Base-by-base conservation (phyloP, 2,329 filamentous ascomycete species). In the Zasmidium citrigriseum region DNA sequence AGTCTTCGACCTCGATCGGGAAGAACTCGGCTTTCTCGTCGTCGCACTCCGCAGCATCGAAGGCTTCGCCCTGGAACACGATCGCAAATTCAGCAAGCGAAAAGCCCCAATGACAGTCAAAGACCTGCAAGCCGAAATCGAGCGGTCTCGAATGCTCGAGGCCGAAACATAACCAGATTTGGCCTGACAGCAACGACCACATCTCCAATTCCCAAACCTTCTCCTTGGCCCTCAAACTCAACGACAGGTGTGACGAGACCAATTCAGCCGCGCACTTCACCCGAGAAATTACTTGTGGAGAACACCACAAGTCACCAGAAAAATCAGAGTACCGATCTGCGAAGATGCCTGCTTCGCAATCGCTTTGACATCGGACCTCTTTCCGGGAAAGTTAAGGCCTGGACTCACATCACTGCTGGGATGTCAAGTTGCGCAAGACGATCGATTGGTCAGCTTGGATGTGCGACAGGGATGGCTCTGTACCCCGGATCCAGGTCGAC, bases 1-100 rank as follows among this genome's bases (percentile, higher is more conserved):
- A 75, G 91, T 98, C 0, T 98, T 98, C 73, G 95, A 99, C 74
- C 90, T 95, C 7, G 93, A 97, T 68, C 83, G 95, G 52, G 95
- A 99, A 78, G 92, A 96, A 72, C 80, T 99, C 34, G 95, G 95
- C 0, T 98, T 98, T 67, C 76, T 98, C 58, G 92, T 96, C 2
- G 90, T 97, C 11, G 92, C 83, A 0, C 85, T 97, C 83, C 80
- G 86, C 61, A 97, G 93, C 68, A 78, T 96, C 55, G 87, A 89
- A 62, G 86, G 85, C 0, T 91, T 89, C 76, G 85, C 86, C 54
- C 76, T 75, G 59, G 80, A 80, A 45, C 86, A 90, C 68, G 82
- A 75, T 67, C 80, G 81, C 52, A 82, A 81, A 52, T 82, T 85
- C 77, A 68, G 72, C 1, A 68, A 69, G 4, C 70, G 70, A 41